Conservation (phyloP, 1,284 basidiomycete genomes). For the Pseudozyma sp. region DNA sequence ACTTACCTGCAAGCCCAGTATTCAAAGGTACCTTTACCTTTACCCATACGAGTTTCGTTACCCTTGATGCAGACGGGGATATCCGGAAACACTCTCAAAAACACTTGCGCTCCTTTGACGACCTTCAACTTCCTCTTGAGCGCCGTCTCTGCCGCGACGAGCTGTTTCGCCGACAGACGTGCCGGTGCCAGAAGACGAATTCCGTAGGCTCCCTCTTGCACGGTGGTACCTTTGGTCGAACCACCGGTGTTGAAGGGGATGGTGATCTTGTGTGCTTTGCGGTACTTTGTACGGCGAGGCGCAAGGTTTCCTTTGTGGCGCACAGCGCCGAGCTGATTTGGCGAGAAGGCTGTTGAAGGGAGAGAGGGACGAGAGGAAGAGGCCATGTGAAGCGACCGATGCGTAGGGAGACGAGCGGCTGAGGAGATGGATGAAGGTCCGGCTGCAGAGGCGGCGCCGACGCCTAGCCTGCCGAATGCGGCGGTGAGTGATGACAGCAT, state of each 20-base stretch:
- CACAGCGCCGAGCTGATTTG: slow-evolving; percentile 58
- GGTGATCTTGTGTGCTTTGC: slow-evolving; percentile 88
- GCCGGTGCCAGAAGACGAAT: slow-evolving; percentile 86
- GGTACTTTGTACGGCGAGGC: slow-evolving; percentile 82
- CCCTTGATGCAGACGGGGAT: slow-evolving; percentile 98
- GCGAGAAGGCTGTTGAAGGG: neutral
- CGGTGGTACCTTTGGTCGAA: slow-evolving; percentile 90
- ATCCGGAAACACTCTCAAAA: slow-evolving; percentile 92
- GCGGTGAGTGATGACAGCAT: slow-evolving; percentile 41
- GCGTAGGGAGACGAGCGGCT: slow-evolving; percentile 10
- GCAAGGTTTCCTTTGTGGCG: slow-evolving; percentile 77
- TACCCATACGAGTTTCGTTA: slow-evolving; percentile 99
- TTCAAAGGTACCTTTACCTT: slow-evolving; percentile 97
- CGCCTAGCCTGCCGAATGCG: slow-evolving; percentile 23
- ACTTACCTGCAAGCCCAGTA: slow-evolving; percentile 92
- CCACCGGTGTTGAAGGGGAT: slow-evolving; percentile 77
- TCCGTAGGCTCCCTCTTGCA: slow-evolving; percentile 91
- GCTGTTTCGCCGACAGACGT: slow-evolving; percentile 89
- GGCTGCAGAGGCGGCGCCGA: slow-evolving; percentile 14
- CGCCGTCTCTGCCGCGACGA: slow-evolving; percentile 85
- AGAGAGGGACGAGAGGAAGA: slow-evolving; percentile 9
- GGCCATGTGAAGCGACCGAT: slow-evolving; percentile 27
- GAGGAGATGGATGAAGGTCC: slow-evolving; percentile 13
- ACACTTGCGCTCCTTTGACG: slow-evolving; percentile 89
- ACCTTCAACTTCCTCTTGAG: slow-evolving; percentile 90